These are phyloP conservation scores for Eutrema heterophyllum DNA, from an alignment of 345 rosid genomes.

Conservation along the genomic window DNA sequence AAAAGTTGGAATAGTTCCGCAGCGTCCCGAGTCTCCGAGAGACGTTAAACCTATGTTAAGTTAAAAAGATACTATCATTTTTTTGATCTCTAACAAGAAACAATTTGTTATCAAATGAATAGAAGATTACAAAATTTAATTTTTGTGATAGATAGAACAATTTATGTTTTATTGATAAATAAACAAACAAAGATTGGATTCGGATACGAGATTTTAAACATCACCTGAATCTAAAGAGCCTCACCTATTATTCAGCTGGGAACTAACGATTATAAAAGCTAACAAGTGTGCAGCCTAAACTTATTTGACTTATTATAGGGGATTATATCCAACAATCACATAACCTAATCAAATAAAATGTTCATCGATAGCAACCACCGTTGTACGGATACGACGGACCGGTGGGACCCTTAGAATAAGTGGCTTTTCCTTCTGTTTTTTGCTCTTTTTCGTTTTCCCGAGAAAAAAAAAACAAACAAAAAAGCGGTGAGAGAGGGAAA, in stretches of 20 bases:
- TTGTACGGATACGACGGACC: slow-evolving; percentile 20
- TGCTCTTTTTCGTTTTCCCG: not conserved
- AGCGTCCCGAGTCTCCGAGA: not conserved
- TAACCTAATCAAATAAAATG: not conserved
- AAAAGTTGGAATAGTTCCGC: not conserved
- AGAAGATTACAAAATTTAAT: no score
- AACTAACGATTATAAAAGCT: not conserved
- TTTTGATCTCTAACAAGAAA: no score
- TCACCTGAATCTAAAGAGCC: not conserved
- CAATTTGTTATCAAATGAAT: no score
- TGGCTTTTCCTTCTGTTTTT: not conserved
- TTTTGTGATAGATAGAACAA: no score
- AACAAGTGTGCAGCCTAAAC: not conserved
- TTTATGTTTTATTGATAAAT: no score
- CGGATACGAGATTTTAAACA: not conserved
- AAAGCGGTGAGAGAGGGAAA: not conserved
- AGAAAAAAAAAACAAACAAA: not conserved
- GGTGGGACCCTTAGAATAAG: not conserved
- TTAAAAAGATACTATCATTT: no score
- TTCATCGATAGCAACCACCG: not conserved
- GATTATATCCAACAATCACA: slow-evolving; percentile 12
- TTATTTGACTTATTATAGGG: not conserved
- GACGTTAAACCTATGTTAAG: not conserved
- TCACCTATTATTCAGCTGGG: not conserved
- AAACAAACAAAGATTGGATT: not conserved